A percentile compares a stretch with the other conserved stretches of the same genome.
Evolutionary conservation across 441 rosid species (phyloP).

Genomic region (Mallotus japonicus): DNA sequence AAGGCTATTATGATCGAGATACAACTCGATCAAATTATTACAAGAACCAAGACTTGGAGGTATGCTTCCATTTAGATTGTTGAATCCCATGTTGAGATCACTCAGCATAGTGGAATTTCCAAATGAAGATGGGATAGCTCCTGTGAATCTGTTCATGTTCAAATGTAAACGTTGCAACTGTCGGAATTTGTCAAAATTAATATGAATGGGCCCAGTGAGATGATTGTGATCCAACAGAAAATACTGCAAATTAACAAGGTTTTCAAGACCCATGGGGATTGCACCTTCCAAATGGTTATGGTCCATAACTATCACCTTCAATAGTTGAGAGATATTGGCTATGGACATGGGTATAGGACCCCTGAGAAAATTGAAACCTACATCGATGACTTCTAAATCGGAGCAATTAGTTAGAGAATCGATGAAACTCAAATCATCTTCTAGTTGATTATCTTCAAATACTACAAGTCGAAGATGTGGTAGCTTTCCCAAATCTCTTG

Average conservation of each 20-base stretch:
- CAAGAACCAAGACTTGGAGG: constrained; percentile 9
- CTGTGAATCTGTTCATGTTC: not conserved
- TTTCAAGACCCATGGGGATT: not conserved
- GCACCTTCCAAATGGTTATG: not conserved
- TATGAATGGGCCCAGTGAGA: not conserved
- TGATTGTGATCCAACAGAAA: not conserved
- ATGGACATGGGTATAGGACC: not conserved
- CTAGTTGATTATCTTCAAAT: not conserved
- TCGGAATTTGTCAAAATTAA: not conserved
- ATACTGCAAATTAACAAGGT: not conserved
- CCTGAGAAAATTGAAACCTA: not conserved
- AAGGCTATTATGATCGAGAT: not conserved
- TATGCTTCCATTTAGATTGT: constrained; percentile 2
- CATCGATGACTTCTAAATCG: not conserved
- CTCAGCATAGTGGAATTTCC: not conserved
- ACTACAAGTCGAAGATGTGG: not conserved
- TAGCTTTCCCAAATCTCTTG: not conserved
- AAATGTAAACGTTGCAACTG: not conserved
- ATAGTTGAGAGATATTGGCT: not conserved
- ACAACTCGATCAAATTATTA: not conserved
- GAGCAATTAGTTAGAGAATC: constrained; percentile 6
- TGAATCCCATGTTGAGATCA: not conserved
- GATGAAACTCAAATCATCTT: constrained; percentile 1
- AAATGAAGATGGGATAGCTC: not conserved
- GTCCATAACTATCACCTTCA: not conserved